phyloP scores from a whole-genome alignment of 495 filamentous ascomycete species.

The Durotheca rogersii region DNA sequence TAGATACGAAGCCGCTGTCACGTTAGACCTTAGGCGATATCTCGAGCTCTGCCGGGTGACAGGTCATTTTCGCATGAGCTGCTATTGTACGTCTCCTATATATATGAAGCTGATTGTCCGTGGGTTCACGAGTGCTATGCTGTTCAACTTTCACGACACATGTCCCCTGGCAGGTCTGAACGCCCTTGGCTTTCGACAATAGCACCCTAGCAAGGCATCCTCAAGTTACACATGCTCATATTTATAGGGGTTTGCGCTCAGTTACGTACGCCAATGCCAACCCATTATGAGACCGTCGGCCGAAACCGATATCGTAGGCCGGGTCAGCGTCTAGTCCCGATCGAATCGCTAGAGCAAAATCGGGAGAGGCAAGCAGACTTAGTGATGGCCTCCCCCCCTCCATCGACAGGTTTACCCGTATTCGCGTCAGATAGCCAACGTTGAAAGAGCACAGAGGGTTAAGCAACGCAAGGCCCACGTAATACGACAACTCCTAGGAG shows the following conservation, averaged over 20 bases:
- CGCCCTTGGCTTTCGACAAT: too few species aligned
- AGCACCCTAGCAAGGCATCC: not conserved
- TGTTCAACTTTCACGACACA: constrained; percentile 3
- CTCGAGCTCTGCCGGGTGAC: constrained; percentile 4
- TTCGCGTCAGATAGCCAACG: not conserved
- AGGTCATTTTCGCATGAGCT: constrained; percentile 3
- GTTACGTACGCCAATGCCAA: not conserved
- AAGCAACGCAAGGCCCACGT: not conserved
- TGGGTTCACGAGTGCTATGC: constrained; percentile 2
- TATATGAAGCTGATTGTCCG: constrained; percentile 7
- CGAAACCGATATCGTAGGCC: not conserved
- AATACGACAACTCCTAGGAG: not conserved
- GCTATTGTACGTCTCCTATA: constrained; percentile 3
- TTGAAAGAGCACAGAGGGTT: not conserved
- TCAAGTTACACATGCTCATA: not conserved
- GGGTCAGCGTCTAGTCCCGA: not conserved
- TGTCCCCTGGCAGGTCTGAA: not conserved
- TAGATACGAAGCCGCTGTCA: constrained; percentile 7
- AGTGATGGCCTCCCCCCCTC: too few species aligned
- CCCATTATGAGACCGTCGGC: not conserved
- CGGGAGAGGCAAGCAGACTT: too few species aligned
- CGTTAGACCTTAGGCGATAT: not conserved
- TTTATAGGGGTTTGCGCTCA: not conserved
- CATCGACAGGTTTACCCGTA: not conserved
- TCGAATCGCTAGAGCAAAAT: not conserved